Evolutionary conservation across 305 asterid genomes (phyloP).

Genomic region (Caryopteris hybrid): DNA sequence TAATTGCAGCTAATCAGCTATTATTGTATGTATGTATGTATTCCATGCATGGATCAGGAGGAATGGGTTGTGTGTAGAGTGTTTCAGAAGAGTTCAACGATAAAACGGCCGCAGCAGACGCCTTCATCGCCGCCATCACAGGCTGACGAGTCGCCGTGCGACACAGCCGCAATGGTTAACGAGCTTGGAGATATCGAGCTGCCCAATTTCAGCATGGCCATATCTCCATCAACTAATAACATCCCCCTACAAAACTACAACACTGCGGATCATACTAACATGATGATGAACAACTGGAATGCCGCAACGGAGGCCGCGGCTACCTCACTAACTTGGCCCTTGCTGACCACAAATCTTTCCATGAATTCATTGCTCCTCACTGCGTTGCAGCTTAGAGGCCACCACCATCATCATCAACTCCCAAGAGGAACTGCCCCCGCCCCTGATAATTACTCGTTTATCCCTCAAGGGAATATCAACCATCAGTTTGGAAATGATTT

Average conservation of each 20-base stretch:
- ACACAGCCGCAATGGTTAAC: constrained; percentile 38
- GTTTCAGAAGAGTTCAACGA: constrained; percentile 56
- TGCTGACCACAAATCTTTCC: constrained; percentile 38
- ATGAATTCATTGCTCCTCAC: constrained; percentile 64
- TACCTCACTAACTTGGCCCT: constrained; percentile 50
- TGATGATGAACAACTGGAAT: constrained; percentile 20
- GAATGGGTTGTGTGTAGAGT: constrained; percentile 93
- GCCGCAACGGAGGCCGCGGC: constrained; percentile 21
- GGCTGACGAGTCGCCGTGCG: constrained; percentile 54
- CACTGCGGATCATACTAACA: constrained; percentile 18
- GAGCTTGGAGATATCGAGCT: constrained; percentile 60
- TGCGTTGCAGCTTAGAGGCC: constrained; percentile 59
- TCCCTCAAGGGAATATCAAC: constrained; percentile 16
- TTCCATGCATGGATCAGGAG: constrained; percentile 47
- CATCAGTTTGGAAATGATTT: constrained; percentile 34
- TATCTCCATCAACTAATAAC: constrained; percentile 12
- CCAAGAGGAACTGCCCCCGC: too few relatives aligned
- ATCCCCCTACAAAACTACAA: constrained; percentile 2
- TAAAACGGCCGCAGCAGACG: constrained; percentile 46
- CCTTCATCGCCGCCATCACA: constrained; percentile 54
- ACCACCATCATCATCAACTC: not conserved
- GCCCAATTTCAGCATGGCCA: constrained; percentile 25
- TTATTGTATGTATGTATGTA: too few relatives aligned
- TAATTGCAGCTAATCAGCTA: too few relatives aligned
- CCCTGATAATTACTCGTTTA: constrained; percentile 29